Conservation (phyloP, 257 asterid species). For the Dorcoceras hygrometricum region DNA sequence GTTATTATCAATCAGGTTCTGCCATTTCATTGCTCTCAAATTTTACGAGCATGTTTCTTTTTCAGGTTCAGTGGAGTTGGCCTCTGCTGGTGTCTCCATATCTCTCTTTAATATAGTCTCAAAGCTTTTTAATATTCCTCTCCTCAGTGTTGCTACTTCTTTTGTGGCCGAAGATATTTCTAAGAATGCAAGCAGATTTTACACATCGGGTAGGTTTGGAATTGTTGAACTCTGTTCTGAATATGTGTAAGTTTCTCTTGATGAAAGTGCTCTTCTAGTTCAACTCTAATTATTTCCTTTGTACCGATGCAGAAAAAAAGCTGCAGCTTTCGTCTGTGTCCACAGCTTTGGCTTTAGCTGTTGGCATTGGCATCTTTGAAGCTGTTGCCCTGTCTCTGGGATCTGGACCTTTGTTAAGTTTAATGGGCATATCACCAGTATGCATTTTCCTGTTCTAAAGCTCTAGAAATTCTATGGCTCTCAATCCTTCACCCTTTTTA, state of each 20-base stretch:
- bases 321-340: slow-evolving; percentile 87
- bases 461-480: neutral
- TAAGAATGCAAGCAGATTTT: slow-evolving; percentile 47
- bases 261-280: too few relatives aligned
- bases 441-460: slow-evolving; percentile 21
- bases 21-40: slow-evolving; percentile 3
- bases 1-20: neutral
- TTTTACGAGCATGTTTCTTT: slow-evolving; percentile 13
- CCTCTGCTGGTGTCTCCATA: slow-evolving; percentile 91
- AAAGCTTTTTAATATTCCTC: slow-evolving; percentile 87
- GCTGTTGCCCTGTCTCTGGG: slow-evolving; percentile 70
- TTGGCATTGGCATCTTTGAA: slow-evolving; percentile 84
- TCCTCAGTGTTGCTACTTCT: slow-evolving; percentile 89
- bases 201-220: slow-evolving; percentile 48
- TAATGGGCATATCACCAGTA: slow-evolving; percentile 89
- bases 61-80: slow-evolving; percentile 85
- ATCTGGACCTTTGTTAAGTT: slow-evolving; percentile 78
- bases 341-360: slow-evolving; percentile 80
- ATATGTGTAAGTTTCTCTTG: slow-evolving; percentile 1
- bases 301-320: slow-evolving; percentile 36
- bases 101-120: slow-evolving; percentile 81
- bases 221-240: neutral
- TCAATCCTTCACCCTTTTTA: neutral
- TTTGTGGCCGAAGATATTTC: slow-evolving; percentile 95
- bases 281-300: neutral